These are phyloP conservation scores for Colletotrichum limetticola DNA, from an alignment of 2,329 filamentous ascomycete genomes.

Conservation along the genomic window DNA sequence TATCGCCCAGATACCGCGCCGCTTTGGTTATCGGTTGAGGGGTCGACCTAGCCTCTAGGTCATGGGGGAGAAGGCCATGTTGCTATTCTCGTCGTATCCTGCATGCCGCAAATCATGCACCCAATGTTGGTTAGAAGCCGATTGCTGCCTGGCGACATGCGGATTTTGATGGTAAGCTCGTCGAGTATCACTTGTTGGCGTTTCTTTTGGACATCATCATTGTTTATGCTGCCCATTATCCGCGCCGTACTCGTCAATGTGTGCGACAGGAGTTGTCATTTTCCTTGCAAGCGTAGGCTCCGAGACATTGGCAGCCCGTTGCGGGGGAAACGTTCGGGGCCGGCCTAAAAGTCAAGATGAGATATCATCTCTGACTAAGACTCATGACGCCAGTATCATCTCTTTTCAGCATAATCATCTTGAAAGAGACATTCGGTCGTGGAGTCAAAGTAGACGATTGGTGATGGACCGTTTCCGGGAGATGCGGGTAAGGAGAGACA, in stretches of 20 bases:
- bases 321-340: background rate
- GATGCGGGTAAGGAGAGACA: slow-evolving; percentile 46
- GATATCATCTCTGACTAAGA: slow-evolving; percentile 21
- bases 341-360: slow-evolving; percentile 12
- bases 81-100: slow-evolving; percentile 31
- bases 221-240: background rate
- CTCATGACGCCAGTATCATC: slow-evolving; percentile 11
- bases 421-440: slow-evolving; percentile 22
- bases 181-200: background rate
- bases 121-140: background rate
- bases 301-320: slow-evolving; percentile 1
- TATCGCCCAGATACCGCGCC: background rate
- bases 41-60: slow-evolving; percentile 12
- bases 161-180: background rate
- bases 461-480: slow-evolving; percentile 29
- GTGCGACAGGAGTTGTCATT: slow-evolving; percentile 13
- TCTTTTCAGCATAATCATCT: slow-evolving; percentile 5
- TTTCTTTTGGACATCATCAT: background rate
- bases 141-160: background rate
- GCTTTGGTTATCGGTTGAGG: slow-evolving; percentile 11
- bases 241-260: background rate
- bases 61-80: slow-evolving; percentile 3
- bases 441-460: slow-evolving; percentile 22
- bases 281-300: background rate
- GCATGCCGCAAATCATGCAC: slow-evolving; percentile 16